A percentile compares a stretch with the other conserved stretches of the same genome.
These are phyloP conservation scores for Closterium sp. DNA, from an alignment of 139 green algal genomes.

Conservation along the genomic window DNA sequence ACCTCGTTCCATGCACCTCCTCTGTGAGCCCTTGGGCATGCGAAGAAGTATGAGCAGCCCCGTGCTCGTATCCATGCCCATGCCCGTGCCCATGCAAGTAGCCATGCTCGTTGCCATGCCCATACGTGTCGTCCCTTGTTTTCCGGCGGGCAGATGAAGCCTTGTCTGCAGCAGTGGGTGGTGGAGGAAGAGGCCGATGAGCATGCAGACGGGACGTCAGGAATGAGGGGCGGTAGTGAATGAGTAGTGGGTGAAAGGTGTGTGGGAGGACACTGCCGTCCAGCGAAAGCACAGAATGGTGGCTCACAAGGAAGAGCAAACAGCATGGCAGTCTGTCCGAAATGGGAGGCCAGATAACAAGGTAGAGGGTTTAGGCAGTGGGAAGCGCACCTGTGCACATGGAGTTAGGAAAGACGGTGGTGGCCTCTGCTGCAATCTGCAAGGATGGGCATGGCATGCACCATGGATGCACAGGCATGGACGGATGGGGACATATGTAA, in stretches of 20 bases:
- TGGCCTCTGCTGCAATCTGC: neutral
- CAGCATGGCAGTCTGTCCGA: neutral
- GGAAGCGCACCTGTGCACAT: neutral
- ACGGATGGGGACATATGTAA: no score
- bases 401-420: neutral
- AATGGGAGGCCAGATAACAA: no score
- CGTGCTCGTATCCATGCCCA: neutral
- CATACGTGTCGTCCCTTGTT: neutral
- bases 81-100: neutral
- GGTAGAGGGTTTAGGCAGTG: neutral
- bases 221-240: neutral
- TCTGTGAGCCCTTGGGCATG: neutral
- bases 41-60: neutral
- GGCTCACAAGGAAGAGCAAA: neutral
- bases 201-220: slow-evolving; percentile 18
- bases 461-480: neutral
- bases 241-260: no score
- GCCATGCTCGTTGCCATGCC: neutral
- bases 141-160: neutral
- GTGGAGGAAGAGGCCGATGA: neutral
- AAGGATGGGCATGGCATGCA: neutral
- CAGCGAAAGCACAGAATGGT: no score
- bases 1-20: neutral
- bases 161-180: neutral
- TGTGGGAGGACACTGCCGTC: no score